Conservation (phyloP, 2,329 filamentous ascomycete genomes). For the Aureobasidium leucospermi region DNA sequence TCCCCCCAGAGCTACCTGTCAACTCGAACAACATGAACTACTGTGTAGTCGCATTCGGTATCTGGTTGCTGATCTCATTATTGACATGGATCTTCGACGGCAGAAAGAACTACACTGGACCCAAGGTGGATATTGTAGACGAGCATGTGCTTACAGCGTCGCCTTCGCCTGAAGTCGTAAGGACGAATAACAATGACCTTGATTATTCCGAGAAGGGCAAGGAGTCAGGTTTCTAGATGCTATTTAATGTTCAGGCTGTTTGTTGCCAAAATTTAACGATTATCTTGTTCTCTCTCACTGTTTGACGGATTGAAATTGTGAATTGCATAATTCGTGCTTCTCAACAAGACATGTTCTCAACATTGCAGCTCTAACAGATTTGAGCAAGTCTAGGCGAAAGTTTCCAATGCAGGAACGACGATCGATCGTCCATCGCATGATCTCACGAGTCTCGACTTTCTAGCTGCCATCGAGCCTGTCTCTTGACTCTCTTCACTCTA, state of each 20-base stretch:
- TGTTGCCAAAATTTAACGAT: not conserved
- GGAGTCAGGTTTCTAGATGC: not conserved
- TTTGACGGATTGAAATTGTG: not conserved
- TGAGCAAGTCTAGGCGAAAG: not conserved
- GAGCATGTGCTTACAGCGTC: slow-evolving; percentile 18
- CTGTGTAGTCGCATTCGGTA: slow-evolving; percentile 50
- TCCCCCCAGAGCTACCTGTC: slow-evolving; percentile 60
- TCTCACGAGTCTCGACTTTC: not conserved
- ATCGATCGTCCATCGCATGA: not conserved
- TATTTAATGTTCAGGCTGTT: not conserved
- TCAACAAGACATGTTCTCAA: not conserved
- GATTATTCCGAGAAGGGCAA: slow-evolving; percentile 2
- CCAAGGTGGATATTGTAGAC: slow-evolving; percentile 27
- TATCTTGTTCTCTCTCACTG: not conserved
- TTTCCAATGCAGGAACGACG: not conserved
- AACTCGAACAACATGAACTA: slow-evolving; percentile 63
- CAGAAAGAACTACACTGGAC: slow-evolving; percentile 53
- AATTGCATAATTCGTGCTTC: not conserved
- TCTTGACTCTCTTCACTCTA: not conserved
- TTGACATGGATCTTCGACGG: slow-evolving; percentile 56
- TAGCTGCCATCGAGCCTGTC: not conserved
- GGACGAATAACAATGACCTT: not conserved
- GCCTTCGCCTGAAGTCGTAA: not conserved
- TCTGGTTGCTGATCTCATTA: slow-evolving; percentile 50
- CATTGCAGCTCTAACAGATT: not conserved